phyloP scores from a whole-genome alignment of 2,329 filamentous ascomycete genomes.

The Claviceps sp. region DNA sequence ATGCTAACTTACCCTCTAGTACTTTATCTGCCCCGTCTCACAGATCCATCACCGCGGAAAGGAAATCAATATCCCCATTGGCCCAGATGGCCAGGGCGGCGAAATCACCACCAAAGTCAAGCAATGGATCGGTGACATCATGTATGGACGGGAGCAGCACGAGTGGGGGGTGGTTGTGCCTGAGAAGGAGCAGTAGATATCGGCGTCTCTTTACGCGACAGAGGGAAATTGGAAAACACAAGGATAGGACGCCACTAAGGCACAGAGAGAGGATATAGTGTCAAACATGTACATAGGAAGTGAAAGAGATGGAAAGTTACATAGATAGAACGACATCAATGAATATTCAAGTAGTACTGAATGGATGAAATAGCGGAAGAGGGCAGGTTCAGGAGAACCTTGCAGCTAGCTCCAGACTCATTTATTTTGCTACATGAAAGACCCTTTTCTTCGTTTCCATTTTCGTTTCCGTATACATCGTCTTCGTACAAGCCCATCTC shows the following conservation, averaged over 20 bases:
- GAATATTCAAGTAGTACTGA: not conserved
- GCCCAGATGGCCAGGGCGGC: conserved; percentile 33
- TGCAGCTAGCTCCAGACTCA: too few relatives aligned
- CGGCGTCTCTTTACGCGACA: too few relatives aligned
- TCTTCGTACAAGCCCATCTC: too few relatives aligned
- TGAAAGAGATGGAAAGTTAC: not conserved
- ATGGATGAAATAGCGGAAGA: too few relatives aligned
- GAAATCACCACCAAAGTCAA: conserved; percentile 50
- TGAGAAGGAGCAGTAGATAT: conserved; percentile 35
- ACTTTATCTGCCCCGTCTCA: conserved; percentile 56
- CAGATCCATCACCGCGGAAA: conserved; percentile 53
- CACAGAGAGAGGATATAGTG: not conserved
- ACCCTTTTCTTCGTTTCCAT: too few relatives aligned
- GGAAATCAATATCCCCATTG: conserved; percentile 50
- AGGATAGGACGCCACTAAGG: not conserved
- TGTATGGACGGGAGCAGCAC: conserved; percentile 58
- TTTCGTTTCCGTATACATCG: too few relatives aligned
- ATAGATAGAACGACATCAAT: not conserved
- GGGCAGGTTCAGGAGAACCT: too few relatives aligned
- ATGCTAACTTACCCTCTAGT: conserved; percentile 27
- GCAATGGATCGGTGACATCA: conserved; percentile 55
- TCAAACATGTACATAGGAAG: not conserved
- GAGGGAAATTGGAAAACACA: not conserved
- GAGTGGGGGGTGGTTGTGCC: conserved; percentile 56
- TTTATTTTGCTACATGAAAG: too few relatives aligned